Base-by-base conservation (phyloP, 2,329 filamentous ascomycete genomes). In the Ustulina deusta region DNA sequence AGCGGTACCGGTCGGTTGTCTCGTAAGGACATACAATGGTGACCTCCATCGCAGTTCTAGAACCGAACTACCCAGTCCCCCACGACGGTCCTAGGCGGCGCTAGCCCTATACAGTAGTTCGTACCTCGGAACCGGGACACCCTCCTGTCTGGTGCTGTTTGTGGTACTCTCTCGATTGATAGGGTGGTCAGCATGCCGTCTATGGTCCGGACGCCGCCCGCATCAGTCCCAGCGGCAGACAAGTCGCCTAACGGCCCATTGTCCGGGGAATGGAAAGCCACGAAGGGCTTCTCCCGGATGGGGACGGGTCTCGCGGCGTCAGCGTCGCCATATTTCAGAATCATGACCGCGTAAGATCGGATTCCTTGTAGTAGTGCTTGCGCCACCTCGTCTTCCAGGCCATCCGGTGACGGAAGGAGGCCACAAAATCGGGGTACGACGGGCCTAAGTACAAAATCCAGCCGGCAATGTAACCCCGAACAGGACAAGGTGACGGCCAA, bases 61-160 rank as follows among this genome's bases (percentile, higher is more conserved):
- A 69, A 69, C 6, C 66, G 59, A 42, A 69, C 17, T 17, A 66
- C 54, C 55, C 54, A 66, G 44, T 69, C 63, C 9, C 63, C 57
- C 2, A 65, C 27, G 4, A 38, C 54, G 20, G 57, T 40, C 5
- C 52, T 52, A 6, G 52, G 38, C n/a, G 66, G 57, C 22, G 54
- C 52, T 29, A 65, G 32, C 32, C 66, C 57, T 52, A 65, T 65
- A 13, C 61, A 58, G 17, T 62, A 44, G 46, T 59, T 38, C 1
- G 66, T 62, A 3, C 51, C 66, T 11, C 62, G 34, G 27, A 65
- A 68, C 36, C 61, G 38, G 5, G 25, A 25, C 17, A 49, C 42
- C 17, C 22, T 13, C 20, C 32, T 34, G 22, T 32, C 25, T 9
- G 6, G 22, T 6, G 17, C 1, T 10, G 22, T 1, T 20, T 49